These are phyloP conservation scores for Pyrus pyrifolia DNA, from an alignment of 306 rosid genomes.

Conservation along the genomic window DNA sequence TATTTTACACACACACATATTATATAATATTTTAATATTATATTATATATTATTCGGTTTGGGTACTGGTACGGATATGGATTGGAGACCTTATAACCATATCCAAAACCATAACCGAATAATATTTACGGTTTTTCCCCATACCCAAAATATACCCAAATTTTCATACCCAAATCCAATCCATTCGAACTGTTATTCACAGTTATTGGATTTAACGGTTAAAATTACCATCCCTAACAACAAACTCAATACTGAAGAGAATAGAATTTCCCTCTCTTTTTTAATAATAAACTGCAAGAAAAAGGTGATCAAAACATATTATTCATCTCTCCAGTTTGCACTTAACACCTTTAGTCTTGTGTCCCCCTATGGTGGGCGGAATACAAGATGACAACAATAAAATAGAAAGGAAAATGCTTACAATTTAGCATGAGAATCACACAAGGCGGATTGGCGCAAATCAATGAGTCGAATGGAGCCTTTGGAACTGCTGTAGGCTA, in stretches of 20 bases:
- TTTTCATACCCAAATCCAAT: too few species aligned
- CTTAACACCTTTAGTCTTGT: background rate
- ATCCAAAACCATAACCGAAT: too few species aligned
- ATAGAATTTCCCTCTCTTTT: background rate
- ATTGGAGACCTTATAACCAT: too few species aligned
- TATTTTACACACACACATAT: too few species aligned
- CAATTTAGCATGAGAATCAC: constrained; percentile 95
- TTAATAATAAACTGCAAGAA: background rate
- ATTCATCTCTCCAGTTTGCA: background rate
- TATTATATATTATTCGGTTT: too few species aligned
- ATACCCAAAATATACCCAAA: too few species aligned
- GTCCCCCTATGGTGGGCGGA: background rate
- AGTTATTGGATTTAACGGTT: too few species aligned
- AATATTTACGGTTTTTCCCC: too few species aligned
- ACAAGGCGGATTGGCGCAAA: constrained; percentile 95
- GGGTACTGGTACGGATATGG: too few species aligned
- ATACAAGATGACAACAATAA: background rate
- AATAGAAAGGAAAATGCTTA: constrained; percentile 32
- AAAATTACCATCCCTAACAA: background rate
- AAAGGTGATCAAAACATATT: background rate
- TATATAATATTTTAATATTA: too few species aligned
- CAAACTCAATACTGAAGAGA: background rate
- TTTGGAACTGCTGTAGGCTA: constrained; percentile 98
- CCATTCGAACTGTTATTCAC: too few species aligned
- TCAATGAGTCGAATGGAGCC: constrained; percentile 96